Conservation (phyloP, 805 yeast species). For the Wickerhamiella lipophila region DNA sequence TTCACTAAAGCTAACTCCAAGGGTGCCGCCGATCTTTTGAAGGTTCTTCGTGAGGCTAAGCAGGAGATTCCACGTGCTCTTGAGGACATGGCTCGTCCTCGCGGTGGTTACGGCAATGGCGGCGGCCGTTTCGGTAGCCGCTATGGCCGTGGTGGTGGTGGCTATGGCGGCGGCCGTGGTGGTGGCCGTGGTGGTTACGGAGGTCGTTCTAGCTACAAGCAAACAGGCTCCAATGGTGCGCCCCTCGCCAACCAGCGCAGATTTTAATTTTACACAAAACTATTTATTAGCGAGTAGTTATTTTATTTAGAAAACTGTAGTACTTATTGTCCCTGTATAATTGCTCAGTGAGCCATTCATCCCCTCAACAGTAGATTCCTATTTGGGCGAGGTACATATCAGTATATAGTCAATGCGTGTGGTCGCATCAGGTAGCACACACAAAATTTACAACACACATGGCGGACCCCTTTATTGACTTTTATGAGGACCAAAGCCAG, state of each 20-base stretch:
- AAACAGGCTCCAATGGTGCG: slow-evolving; percentile 32
- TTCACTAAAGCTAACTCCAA: slow-evolving; percentile 80
- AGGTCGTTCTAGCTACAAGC: slow-evolving; percentile 24
- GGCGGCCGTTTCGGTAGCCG: slow-evolving; percentile 33
- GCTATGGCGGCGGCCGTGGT: slow-evolving; percentile 28
- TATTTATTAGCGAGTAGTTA: slow-evolving; percentile 6
- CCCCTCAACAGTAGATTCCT: too few species aligned
- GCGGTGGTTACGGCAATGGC: slow-evolving; percentile 56
- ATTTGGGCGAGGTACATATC: neutral
- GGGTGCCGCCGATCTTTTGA: slow-evolving; percentile 80
- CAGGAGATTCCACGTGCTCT: slow-evolving; percentile 77
- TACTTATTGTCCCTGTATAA: too few species aligned
- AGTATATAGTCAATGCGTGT: neutral
- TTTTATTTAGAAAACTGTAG: neutral
- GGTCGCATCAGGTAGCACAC: neutral
- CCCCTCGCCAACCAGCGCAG: slow-evolving; percentile 30
- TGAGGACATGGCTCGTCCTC: slow-evolving; percentile 60
- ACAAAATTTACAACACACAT: neutral
- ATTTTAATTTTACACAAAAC: slow-evolving; percentile 20
- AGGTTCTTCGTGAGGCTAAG: slow-evolving; percentile 89
- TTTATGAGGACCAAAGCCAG: neutral
- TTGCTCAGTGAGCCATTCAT: too few species aligned
- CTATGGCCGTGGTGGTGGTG: slow-evolving; percentile 30
- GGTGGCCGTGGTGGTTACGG: slow-evolving; percentile 35
- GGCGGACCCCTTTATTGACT: neutral